A percentile compares a stretch with the other conserved stretches of the same genome.
Conservation (phyloP, 352 stramenopile species). For the Vaucheria bursata region DNA sequence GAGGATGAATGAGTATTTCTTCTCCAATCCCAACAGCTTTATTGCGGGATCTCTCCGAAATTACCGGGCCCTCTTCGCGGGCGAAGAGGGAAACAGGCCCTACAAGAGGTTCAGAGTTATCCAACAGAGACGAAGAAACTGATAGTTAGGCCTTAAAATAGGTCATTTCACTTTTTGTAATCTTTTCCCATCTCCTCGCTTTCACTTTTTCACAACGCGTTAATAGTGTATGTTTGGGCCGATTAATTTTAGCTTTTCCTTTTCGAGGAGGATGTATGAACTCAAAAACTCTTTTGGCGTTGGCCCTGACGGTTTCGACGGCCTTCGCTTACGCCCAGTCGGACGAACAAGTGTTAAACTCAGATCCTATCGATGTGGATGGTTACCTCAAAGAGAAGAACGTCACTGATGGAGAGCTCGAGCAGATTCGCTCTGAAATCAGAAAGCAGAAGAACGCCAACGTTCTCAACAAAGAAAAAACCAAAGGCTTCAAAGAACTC, state of each 20-base stretch:
- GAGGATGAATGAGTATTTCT: neutral
- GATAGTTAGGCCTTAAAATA: too few relatives aligned
- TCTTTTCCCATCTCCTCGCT: too few relatives aligned
- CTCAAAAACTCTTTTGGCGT: neutral
- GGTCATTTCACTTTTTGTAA: too few relatives aligned
- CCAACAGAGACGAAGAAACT: too few relatives aligned
- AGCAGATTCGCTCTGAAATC: neutral
- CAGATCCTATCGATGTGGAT: neutral
- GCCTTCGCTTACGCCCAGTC: neutral
- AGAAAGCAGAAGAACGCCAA: neutral
- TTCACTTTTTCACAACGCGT: too few relatives aligned
- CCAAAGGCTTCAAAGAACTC: neutral
- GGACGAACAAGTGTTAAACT: conserved; percentile 3
- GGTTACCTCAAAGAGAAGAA: neutral
- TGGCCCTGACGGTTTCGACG: neutral
- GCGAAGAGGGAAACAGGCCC: neutral
- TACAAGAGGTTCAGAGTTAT: neutral
- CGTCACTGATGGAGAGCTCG: neutral
- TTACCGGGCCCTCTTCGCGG: neutral
- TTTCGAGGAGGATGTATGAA: neutral
- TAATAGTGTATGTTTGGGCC: too few relatives aligned
- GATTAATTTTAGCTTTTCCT: too few relatives aligned
- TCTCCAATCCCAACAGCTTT: neutral
- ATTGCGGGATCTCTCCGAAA: neutral
- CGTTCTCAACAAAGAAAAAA: neutral